phyloP scores from a whole-genome alignment of 805 yeast species.

The Saccharomycopsis capsularis region DNA sequence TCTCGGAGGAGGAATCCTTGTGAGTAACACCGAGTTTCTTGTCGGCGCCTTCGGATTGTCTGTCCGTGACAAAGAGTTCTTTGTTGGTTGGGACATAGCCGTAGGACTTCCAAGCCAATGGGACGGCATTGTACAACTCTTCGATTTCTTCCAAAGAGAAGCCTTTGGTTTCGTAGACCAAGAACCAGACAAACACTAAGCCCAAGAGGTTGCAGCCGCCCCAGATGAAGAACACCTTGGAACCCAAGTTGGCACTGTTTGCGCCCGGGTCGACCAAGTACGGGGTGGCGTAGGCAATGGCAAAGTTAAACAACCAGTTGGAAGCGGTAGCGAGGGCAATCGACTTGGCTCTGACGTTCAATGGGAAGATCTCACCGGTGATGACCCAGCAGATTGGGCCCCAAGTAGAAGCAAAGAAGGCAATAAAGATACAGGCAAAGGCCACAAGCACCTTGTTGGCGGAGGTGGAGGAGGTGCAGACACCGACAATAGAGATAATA shows the following conservation, averaged over 20 bases:
- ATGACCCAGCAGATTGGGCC: slow-evolving; percentile 51
- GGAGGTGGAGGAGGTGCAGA: slow-evolving; percentile 27
- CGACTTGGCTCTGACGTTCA: slow-evolving; percentile 44
- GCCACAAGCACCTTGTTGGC: slow-evolving; percentile 45
- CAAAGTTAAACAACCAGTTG: slow-evolving; percentile 35
- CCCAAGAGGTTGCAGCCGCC: slow-evolving; percentile 52
- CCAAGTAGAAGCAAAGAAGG: slow-evolving; percentile 74
- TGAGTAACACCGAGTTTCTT: neutral
- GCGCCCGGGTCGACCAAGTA: slow-evolving; percentile 38
- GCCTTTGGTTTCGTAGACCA: slow-evolving; percentile 62
- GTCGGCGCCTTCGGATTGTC: neutral
- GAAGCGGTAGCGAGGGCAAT: slow-evolving; percentile 45
- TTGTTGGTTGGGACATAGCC: slow-evolving; percentile 7
- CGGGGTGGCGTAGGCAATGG: slow-evolving; percentile 54
- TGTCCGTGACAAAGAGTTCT: neutral
- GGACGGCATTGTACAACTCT: slow-evolving; percentile 42
- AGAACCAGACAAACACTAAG: slow-evolving; percentile 49
- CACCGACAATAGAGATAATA: slow-evolving; percentile 47
- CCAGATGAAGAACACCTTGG: slow-evolving; percentile 57
- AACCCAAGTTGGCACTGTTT: slow-evolving; percentile 54
- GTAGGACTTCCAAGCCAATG: slow-evolving; percentile 18
- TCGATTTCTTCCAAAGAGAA: slow-evolving; percentile 63
- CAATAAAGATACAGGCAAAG: slow-evolving; percentile 53
- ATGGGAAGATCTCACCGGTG: slow-evolving; percentile 47
- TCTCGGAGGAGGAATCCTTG: no score